Evolutionary conservation across 164 flowering plant species (phyloP).

Genomic region (Vitis vinifera): ASM3070453v1 NC_081822.1:3530501-3531000

Average conservation of each 20-base stretch:
- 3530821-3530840: constrained; percentile 18
- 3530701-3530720: constrained; percentile 59
- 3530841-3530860: constrained; percentile 69
- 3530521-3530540: background rate
- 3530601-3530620: constrained; percentile 65
- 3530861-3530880: constrained; percentile 66
- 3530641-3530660: constrained; percentile 89
- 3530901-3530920: background rate
- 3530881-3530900: background rate
- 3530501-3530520: constrained; percentile 5
- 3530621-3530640: constrained; percentile 76
- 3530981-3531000: background rate
- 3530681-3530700: constrained; percentile 84
- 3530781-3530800: constrained; percentile 87
- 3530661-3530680: constrained; percentile 98
- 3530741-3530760: constrained; percentile 65
- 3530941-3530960: no score
- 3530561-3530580: constrained; percentile 6
- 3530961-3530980: no score
- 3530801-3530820: constrained; percentile 34
- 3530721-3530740: constrained; percentile 83
- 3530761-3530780: constrained; percentile 75
- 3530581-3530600: constrained; percentile 9
- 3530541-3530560: constrained; percentile 17
- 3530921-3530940: background rate